phyloP scores from a whole-genome alignment of 495 filamentous ascomycete species.

The Penicillium pancosmium region DNA sequence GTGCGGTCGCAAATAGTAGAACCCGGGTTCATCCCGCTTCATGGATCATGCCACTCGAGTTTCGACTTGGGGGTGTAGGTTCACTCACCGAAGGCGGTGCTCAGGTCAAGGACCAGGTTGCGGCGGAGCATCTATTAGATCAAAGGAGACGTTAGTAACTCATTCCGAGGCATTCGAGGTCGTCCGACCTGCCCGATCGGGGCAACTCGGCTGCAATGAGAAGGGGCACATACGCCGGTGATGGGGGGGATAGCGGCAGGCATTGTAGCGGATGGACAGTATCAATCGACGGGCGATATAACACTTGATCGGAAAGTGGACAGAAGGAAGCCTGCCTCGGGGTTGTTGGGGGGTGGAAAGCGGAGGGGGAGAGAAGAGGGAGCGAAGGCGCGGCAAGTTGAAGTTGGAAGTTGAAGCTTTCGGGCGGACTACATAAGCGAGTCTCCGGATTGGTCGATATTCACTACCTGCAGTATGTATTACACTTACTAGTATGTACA shows the following conservation, averaged over 20 bases:
- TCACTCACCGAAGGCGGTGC: slow-evolving; percentile 70
- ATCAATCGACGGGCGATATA: slow-evolving; percentile 23
- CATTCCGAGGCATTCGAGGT: not conserved
- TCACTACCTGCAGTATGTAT: too few species aligned
- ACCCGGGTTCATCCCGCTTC: slow-evolving; percentile 10
- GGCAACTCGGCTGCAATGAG: slow-evolving; percentile 23
- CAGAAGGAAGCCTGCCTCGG: slow-evolving; percentile 25
- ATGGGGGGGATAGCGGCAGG: slow-evolving; percentile 48
- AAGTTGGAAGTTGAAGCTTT: slow-evolving; percentile 44
- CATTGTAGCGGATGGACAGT: slow-evolving; percentile 40
- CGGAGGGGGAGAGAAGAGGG: slow-evolving; percentile 35
- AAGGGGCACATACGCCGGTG: slow-evolving; percentile 50
- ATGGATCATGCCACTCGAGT: slow-evolving; percentile 26
- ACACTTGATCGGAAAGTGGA: slow-evolving; percentile 11
- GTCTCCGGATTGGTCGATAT: slow-evolving; percentile 38
- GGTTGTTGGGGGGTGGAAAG: slow-evolving; percentile 29
- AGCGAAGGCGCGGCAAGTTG: slow-evolving; percentile 23
- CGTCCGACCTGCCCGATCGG: slow-evolving; percentile 23
- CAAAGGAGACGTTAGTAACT: slow-evolving; percentile 9
- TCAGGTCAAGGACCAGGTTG: slow-evolving; percentile 75
- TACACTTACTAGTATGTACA: too few species aligned
- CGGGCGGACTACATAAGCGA: slow-evolving; percentile 44
- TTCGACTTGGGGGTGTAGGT: not conserved
- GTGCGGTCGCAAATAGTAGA: not conserved
- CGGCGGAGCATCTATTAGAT: slow-evolving; percentile 67